phyloP scores from a whole-genome alignment of 2,329 filamentous ascomycete genomes.

The Colletotrichum siamense region DNA sequence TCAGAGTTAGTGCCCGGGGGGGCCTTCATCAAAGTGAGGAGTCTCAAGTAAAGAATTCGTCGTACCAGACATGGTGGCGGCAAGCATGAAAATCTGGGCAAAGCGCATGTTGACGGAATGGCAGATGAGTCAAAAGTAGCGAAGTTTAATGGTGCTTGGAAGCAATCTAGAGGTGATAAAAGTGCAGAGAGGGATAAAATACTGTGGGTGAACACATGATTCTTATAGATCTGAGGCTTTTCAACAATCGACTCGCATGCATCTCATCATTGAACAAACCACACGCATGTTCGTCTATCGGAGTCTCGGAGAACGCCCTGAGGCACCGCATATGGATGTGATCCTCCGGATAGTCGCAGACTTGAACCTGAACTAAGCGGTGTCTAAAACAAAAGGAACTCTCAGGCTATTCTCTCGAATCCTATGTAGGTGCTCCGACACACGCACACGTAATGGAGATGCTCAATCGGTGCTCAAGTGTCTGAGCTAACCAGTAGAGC shows the following conservation, averaged over 20 bases:
- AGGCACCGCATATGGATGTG: background rate
- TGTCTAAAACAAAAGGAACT: background rate
- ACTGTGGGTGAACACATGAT: background rate
- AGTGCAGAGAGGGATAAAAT: background rate
- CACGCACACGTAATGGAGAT: background rate
- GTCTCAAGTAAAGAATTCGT: background rate
- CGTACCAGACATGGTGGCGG: background rate
- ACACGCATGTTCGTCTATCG: background rate
- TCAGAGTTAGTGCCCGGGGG: background rate
- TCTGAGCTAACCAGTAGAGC: background rate
- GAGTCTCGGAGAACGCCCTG: background rate
- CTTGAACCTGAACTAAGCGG: background rate
- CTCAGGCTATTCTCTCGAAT: background rate
- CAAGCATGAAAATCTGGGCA: background rate
- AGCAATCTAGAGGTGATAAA: background rate
- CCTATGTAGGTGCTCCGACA: background rate
- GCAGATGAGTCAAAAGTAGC: background rate
- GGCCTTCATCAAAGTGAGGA: background rate
- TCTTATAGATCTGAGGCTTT: background rate
- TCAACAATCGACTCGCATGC: background rate
- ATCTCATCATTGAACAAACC: background rate
- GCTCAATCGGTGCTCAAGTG: background rate
- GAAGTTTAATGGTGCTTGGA: background rate
- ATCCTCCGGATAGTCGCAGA: background rate
- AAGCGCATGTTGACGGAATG: background rate